Base-by-base conservation (phyloP, 2,329 filamentous ascomycete species). In the Cladobotryum mycophilum region DNA sequence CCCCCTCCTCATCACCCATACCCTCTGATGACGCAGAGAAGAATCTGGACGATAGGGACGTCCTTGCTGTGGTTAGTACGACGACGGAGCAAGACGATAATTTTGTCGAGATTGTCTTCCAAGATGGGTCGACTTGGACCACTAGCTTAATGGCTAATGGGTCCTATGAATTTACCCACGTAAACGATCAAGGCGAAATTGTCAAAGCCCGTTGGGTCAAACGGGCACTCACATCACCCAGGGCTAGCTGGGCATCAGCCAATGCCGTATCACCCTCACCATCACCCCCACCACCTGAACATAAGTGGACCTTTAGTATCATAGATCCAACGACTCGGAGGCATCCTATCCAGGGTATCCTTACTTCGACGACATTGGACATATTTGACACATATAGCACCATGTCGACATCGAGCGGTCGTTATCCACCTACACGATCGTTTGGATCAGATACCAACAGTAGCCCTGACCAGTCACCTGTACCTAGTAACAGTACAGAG, bases 251-350 rank as follows among this genome's bases (percentile, higher is more conserved):
- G 41, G 47, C 51, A 15, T 56, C 60, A n/a, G 47, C 52, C 17
- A 46, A 52, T 8, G 56, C 48, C 33, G 44, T 52, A 50, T 50
- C 67, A 3, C 53, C 61, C 2, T 57, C 56, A 49, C 50, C 56
- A 14, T 54, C 56, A 6, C 54, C 64, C 3, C 55, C 64, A 3
- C 57, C 66, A 2, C 54, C 61, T 1, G 78, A 80, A 43, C 71
- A 68, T 51, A 82, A 81, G 62, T 91, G 84, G 70, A 88, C 82
- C 8, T 92, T 92, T 64, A 89, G 85, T 69, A 81, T 89, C 55
- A 83, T 92, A 59, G 81, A 86, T 58, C 80, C 86, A 0, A 77
- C 78, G 43, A 80, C 79, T 8, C 76, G 85, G 34, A 80, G 84
- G 12, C 88, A 92, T 61, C 87, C 88, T 4, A 80, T 91, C 60